These are phyloP conservation scores for Xylariaceae sp. DNA, from an alignment of 2,329 filamentous ascomycete species.

Conservation along the genomic window DNA sequence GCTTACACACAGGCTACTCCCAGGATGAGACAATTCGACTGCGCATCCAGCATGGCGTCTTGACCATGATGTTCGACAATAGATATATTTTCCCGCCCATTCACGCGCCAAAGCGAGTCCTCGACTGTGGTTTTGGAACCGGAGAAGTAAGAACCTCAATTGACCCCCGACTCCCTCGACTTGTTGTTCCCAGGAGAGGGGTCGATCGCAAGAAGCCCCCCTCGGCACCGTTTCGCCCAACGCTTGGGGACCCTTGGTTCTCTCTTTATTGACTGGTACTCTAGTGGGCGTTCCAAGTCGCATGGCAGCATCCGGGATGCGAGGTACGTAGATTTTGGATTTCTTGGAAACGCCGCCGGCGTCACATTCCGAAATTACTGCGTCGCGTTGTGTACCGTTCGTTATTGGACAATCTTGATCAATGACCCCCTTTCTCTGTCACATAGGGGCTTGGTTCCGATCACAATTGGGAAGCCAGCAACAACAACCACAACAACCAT, in stretches of 20 bases:
- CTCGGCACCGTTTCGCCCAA: neutral
- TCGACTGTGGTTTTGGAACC: constrained; percentile 71
- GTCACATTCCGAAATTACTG: neutral
- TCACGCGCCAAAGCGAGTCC: constrained; percentile 49
- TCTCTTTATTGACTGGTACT: constrained; percentile 10
- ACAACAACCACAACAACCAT: neutral
- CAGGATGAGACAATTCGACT: constrained; percentile 65
- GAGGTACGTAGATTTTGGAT: constrained; percentile 46
- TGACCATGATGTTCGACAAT: constrained; percentile 60
- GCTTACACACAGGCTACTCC: constrained; percentile 11
- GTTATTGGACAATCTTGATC: neutral
- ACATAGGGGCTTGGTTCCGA: neutral
- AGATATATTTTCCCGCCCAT: constrained; percentile 67
- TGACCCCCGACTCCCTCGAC: constrained; percentile 1
- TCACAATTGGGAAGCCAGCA: neutral
- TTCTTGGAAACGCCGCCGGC: neutral
- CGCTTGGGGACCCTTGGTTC: neutral
- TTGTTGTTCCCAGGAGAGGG: neutral
- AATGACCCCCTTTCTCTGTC: neutral
- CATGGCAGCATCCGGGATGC: constrained; percentile 56
- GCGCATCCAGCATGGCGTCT: constrained; percentile 56
- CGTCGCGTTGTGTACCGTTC: neutral
- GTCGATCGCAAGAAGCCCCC: neutral
- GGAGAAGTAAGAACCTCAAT: constrained; percentile 37
- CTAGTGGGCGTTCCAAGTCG: constrained; percentile 63